Evolutionary conservation across 192 early-diverging fungal species (phyloP), one percentile per base, ranked within the genome.

Genomic region (Rhizophagus prolifer): DNA sequence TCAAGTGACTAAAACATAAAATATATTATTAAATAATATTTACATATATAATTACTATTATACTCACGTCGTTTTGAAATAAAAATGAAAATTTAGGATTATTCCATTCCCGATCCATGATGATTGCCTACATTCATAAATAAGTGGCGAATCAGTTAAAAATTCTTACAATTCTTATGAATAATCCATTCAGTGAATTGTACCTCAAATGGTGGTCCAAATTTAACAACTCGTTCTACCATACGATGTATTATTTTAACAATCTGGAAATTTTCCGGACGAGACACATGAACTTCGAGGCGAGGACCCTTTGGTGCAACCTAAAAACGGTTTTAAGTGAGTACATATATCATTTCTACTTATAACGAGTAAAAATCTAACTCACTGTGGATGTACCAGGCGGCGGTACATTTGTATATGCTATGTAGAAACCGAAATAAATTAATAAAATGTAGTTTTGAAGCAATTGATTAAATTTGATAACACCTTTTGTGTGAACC

Each of bases 201-300:
- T 79, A 76, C 80, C 61, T 90, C 95, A 78, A 98, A 97, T 25
- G 69, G 79, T 9, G 90, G 88, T 0, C 96, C 96, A 80, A 90
- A 82, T 58, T 83, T 79, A 3, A 96, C 64, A 1, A 95, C 92
- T 54, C 93, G 89, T 79, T 97, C 94, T 8, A 95, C 86, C 26
- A 90, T 90, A 69, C 94, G 91, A 85, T 98, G 95, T 50, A 98
- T 96, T 59, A 90, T 81, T 44, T 86, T 85, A 23, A 86, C 67
- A 9, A 86, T 70, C 31, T 81, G 84, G 1, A 58, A 76, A 80
- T 94, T 86, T 23, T 74, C 76, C 12, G 95, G 95, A 30, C 85
- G 82, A 0, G 46, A 58, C 4, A 95, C 92, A 12, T 82, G 86
- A 4, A 95, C 89, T 79, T 95, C 94, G 10, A 87, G 83, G 16